Evolutionary conservation across 192 early-diverging fungal species (phyloP).

Genomic region (Gonapodya prolifera): DNA sequence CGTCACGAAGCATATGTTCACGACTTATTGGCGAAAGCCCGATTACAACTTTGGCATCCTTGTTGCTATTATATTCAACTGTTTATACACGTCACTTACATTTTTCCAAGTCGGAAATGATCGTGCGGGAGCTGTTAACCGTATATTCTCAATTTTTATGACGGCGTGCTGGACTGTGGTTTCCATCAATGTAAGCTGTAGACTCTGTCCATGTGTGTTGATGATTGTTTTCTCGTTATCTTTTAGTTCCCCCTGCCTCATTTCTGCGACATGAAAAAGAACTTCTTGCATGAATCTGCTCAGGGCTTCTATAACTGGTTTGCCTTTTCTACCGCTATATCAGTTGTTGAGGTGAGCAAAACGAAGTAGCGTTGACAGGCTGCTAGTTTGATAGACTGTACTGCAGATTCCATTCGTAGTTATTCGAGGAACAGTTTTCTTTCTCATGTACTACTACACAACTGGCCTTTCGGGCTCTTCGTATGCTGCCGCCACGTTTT

Average conservation of each 20-base stretch:
- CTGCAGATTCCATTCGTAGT: conserved; percentile 60
- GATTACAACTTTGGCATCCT: conserved; percentile 64
- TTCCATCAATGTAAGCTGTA: not conserved
- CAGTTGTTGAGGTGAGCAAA: too few relatives aligned
- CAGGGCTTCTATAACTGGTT: conserved; percentile 58
- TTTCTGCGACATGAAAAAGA: not conserved
- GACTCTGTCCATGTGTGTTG: conserved; percentile 53
- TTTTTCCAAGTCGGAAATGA: conserved; percentile 49
- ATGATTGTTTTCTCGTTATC: conserved; percentile 53
- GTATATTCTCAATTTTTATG: conserved; percentile 62
- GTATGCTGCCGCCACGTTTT: too few relatives aligned
- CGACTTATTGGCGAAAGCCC: conserved; percentile 58
- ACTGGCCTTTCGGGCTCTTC: too few relatives aligned
- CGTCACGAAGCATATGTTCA: conserved; percentile 50
- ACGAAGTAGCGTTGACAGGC: too few relatives aligned
- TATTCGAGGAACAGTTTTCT: conserved; percentile 45
- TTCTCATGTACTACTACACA: conserved; percentile 65
- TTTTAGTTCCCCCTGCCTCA: conserved; percentile 50
- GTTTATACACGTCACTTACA: conserved; percentile 57
- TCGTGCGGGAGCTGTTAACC: conserved; percentile 46
- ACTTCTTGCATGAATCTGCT: conserved; percentile 54
- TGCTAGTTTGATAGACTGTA: too few relatives aligned
- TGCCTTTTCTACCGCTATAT: conserved; percentile 49
- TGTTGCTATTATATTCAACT: conserved; percentile 37
- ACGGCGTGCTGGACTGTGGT: too few relatives aligned